These are phyloP conservation scores for Tephrocybe sp. DNA, from an alignment of 768 basidiomycete genomes.

Conservation along the genomic window DNA sequence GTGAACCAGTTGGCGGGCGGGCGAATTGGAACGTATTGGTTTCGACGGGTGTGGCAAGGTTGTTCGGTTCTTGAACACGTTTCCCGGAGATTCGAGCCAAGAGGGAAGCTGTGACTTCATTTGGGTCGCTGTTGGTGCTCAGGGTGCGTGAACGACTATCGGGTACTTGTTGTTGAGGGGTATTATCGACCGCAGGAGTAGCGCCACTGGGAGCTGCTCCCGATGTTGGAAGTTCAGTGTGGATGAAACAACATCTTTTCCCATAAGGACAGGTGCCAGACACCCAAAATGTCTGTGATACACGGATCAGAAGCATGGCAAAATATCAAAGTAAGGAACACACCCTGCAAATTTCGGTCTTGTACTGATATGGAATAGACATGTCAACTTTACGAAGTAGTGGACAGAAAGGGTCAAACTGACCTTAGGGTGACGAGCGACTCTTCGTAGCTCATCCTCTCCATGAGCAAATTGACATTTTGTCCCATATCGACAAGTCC, in stretches of 20 bases:
- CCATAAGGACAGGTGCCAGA: slow-evolving; percentile 93
- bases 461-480: slow-evolving; percentile 96
- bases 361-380: slow-evolving; percentile 55
- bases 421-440: slow-evolving; percentile 89
- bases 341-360: slow-evolving; percentile 92
- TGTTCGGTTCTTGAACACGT: slow-evolving; percentile 51
- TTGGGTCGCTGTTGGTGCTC: slow-evolving; percentile 80
- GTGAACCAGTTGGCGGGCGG: slow-evolving; percentile 66
- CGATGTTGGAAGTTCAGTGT: slow-evolving; percentile 78
- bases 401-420: slow-evolving; percentile 18
- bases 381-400: slow-evolving; percentile 13
- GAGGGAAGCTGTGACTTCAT: slow-evolving; percentile 68
- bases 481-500: slow-evolving; percentile 77
- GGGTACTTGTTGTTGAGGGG: slow-evolving; percentile 47
- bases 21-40: slow-evolving; percentile 53
- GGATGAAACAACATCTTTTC: slow-evolving; percentile 92
- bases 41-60: slow-evolving; percentile 56
- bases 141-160: slow-evolving; percentile 65
- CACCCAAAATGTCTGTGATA: slow-evolving; percentile 83
- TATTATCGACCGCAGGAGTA: slow-evolving; percentile 38
- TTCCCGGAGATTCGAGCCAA: slow-evolving; percentile 76
- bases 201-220: slow-evolving; percentile 46
- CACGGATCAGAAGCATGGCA: slow-evolving; percentile 12
- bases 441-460: slow-evolving; percentile 81
- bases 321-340: slow-evolving; percentile 24